Base-by-base conservation (phyloP, 257 asterid genomes). In the Vinca minor region DNA sequence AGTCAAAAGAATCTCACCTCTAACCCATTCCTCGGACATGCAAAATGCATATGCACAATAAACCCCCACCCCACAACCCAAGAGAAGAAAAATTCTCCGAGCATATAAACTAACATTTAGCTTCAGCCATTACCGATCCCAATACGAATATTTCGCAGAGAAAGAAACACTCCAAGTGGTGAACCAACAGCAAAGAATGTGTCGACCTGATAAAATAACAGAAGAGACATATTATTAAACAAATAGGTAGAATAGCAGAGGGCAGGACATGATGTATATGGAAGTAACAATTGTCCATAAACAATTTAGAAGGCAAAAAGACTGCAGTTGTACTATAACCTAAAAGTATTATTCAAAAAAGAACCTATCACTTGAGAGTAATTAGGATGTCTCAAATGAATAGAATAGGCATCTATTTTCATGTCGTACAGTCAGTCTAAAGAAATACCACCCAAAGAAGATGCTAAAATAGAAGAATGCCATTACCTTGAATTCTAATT, bases 181-280 rank as follows among this genome's bases (percentile, higher is more conserved):
- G 98, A 89, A 26, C 98, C 98, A 71, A 77, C 98, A n/a, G 95
- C 87, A 74, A 87, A 93, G 78, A 85, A 93, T 62, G 97, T 89
- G 76, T 92, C 97, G 50, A 89, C 98, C 98, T 91, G 87, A 69
- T 64, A 78, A 65, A 74, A 67, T 65, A 68, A 53, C 31, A 59
- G 31, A 69, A 42, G 71, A 41, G 25, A 64, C 50, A 32, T 2
- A 36, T 47, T n/a, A 61, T 59, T 26, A 36, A 28, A 28, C 55
- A 58, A 32, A 53, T 32, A 28, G 32, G 12, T 31, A 4, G 36
- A 36, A 9, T 32, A 12, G 15, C 8, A n/a, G 13, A 20, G 32
- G 15, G 12, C 3, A 0, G 38, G 35, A 15, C 4, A 57, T n/a
- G 59, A 41, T 29, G 17, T 7, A 59, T 36, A 17, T 10, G 25